These are phyloP conservation scores for Trichosporon inkin DNA, from an alignment of 1,284 basidiomycete species.

Conservation along the genomic window DNA sequence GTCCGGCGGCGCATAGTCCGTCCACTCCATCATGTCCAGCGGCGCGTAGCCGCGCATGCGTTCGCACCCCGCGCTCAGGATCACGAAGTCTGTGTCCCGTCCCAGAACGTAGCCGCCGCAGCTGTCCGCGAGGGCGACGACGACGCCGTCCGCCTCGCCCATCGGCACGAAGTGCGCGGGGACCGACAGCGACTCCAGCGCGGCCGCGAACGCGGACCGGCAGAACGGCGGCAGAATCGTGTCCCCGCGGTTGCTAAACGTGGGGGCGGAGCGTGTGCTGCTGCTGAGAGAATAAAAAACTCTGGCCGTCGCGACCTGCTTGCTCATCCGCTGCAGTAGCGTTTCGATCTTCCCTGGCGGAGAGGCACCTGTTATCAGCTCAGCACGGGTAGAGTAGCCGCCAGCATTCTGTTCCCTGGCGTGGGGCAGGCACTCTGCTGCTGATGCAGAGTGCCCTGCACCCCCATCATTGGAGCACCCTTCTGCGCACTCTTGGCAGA, in stretches of 20 bases:
- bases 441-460: background rate
- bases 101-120: slow-evolving; percentile 70
- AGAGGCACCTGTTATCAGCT: slow-evolving; percentile 57
- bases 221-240: slow-evolving; percentile 69
- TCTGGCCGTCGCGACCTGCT: slow-evolving; percentile 59
- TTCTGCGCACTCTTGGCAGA: background rate
- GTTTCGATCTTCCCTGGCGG: slow-evolving; percentile 73
- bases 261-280: slow-evolving; percentile 62
- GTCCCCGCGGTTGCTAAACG: slow-evolving; percentile 59
- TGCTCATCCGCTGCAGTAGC: slow-evolving; percentile 59
- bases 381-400: background rate
- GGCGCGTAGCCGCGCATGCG: slow-evolving; percentile 65
- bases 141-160: slow-evolving; percentile 80
- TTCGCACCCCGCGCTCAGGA: slow-evolving; percentile 61
- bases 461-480: background rate
- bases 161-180: slow-evolving; percentile 59
- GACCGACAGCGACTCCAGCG: slow-evolving; percentile 55
- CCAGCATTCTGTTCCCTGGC: background rate
- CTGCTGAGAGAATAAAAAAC: slow-evolving; percentile 81
- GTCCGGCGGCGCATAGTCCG: slow-evolving; percentile 35
- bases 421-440: too few species aligned
- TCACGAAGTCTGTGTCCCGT: slow-evolving; percentile 75
- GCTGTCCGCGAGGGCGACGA: slow-evolving; percentile 73
- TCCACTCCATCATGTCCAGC: slow-evolving; percentile 74
- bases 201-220: slow-evolving; percentile 61